Evolutionary conservation across 1,284 basidiomycete genomes (phyloP), one percentile per base, ranked within the genome.

Genomic region (Phenoliferia sp.): DNA sequence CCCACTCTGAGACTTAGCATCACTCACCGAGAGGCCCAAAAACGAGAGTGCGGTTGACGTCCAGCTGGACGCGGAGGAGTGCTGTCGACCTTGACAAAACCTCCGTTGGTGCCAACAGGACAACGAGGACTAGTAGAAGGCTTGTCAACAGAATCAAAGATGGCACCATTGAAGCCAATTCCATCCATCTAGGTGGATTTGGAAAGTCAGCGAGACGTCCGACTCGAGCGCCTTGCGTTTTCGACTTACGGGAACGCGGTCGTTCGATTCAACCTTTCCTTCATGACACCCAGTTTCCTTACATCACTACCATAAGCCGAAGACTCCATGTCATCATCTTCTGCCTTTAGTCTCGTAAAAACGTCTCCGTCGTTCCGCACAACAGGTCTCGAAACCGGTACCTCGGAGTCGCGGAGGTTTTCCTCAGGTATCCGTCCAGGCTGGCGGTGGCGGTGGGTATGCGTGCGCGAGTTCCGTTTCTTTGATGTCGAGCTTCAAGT

Each of bases 21-120:
- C 35, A 59, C 59, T 17, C n/a, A 59, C 59, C 59, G 1, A 59
- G 59, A 26, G 59, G 35, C 3, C 59, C 59, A 6, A 59, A 39
- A 1, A 31, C 1, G 2, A 59, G 12, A 1, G 36, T 22, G 10
- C 36, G 35, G 3, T 44, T 44, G 5, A 16, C 28, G 36, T 28
- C 16, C 36, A 59, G 36, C 1, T 28, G 26, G 22, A 59, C 19
- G 26, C 19, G 28, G 59, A 44, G 36, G 26, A 59, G 28, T 10
- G 16, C 26, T 0, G 15, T 16, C 26, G 35, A 28, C 48, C 48
- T 52, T 35, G 7, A 9, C 6, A 44, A 6, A 19, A 44, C 29
- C 16, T 19, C 22, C 0, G 36, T 22, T 2, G 59, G 59, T 17
- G 59, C 39, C 3, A 59, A 39, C 17, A 59, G 36, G 59, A 59